A percentile compares a stretch with the other conserved stretches of the same genome.
Conservation (phyloP, 148 eudicot genomes). For the Simmondsia chinensis region DNA sequence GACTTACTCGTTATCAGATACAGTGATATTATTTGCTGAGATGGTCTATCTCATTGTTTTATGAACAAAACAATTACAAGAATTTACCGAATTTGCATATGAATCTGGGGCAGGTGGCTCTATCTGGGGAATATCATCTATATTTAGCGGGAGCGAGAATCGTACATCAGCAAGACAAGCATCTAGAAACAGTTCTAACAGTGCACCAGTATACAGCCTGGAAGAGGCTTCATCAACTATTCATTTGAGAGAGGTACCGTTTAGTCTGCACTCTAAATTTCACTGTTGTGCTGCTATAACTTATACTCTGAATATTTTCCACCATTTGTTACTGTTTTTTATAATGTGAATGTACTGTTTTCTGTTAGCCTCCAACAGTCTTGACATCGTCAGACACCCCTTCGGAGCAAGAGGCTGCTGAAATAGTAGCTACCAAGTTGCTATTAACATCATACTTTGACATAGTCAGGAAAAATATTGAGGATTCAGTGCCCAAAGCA, state of each 20-base stretch:
- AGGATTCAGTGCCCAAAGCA: conserved; percentile 46
- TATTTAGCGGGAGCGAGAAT: conserved; percentile 28
- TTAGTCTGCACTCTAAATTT: background rate
- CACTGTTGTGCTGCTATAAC: background rate
- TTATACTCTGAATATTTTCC: background rate
- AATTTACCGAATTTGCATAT: conserved; percentile 1
- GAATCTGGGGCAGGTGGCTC: conserved; percentile 16
- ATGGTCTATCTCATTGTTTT: background rate
- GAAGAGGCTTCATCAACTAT: conserved; percentile 25
- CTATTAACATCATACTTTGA: conserved; percentile 34
- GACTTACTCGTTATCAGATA: background rate
- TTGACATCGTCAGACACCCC: conserved; percentile 44
- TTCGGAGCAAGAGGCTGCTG: conserved; percentile 39
- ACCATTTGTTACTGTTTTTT: background rate
- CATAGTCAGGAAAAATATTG: conserved; percentile 37
- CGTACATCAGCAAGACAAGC: conserved; percentile 20
- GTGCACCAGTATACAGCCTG: conserved; percentile 23
- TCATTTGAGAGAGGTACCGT: conserved; percentile 37
- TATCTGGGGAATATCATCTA: conserved; percentile 36
- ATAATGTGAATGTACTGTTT: conserved; percentile 1
- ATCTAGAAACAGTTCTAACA: conserved; percentile 16
- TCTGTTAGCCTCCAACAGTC: conserved; percentile 38
- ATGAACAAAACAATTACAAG: background rate
- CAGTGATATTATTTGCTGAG: background rate
- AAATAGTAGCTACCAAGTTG: conserved; percentile 32